Evolutionary conservation across 2,329 filamentous ascomycete species (phyloP).

Genomic region (Stromatinia cepivora): DNA sequence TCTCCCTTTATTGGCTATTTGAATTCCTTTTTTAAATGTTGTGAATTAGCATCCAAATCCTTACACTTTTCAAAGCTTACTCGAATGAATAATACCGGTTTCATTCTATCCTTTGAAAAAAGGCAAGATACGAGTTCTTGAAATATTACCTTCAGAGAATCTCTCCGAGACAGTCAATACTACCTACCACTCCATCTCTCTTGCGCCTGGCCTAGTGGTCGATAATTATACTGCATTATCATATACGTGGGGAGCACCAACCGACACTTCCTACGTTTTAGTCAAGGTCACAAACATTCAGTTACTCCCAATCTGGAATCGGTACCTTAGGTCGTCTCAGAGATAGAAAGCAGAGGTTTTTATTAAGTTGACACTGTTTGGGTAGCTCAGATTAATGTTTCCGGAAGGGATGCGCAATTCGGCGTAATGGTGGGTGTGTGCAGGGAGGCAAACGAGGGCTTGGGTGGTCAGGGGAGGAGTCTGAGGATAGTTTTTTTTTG

Average conservation of each 20-base stretch:
- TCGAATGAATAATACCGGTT: background rate
- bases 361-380: background rate
- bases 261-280: background rate
- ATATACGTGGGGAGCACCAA: background rate
- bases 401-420: background rate
- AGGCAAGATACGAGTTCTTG: background rate
- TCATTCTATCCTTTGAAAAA: background rate
- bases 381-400: background rate
- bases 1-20: background rate
- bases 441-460: background rate
- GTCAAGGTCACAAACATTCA: background rate
- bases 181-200: background rate
- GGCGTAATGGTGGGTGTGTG: background rate
- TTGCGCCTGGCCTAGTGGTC: background rate
- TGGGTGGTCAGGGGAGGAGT: background rate
- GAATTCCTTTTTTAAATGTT: background rate
- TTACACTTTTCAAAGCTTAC: background rate
- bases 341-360: rapidly evolving
- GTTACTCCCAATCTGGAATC: background rate
- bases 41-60: background rate
- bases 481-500: background rate
- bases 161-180: background rate
- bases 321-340: background rate
- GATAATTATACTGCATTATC: background rate
- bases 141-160: background rate